phyloP scores from a whole-genome alignment of 2,329 filamentous ascomycete genomes.

The Cladosporium sp. region DNA sequence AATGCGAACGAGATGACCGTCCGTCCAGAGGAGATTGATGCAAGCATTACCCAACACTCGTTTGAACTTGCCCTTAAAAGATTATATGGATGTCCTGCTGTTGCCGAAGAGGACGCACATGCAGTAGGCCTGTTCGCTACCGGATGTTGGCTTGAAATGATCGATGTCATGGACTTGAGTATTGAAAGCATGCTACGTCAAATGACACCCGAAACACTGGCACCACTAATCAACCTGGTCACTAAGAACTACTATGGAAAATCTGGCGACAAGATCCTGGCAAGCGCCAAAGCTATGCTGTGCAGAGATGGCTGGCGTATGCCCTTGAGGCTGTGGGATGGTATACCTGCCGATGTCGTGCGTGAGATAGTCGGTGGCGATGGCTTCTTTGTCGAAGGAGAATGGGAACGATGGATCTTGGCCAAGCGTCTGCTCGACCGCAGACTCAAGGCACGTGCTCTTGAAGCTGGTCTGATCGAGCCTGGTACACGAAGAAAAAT shows the following conservation, averaged over 20 bases:
- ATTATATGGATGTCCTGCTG: slow-evolving; percentile 49
- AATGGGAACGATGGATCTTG: slow-evolving; percentile 56
- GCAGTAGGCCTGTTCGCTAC: slow-evolving; percentile 54
- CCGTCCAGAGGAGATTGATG: slow-evolving; percentile 51
- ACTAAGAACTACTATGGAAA: slow-evolving; percentile 54
- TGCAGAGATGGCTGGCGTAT: slow-evolving; percentile 56
- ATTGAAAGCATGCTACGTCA: slow-evolving; percentile 53
- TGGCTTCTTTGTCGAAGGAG: slow-evolving; percentile 55
- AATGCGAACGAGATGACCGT: slow-evolving; percentile 49
- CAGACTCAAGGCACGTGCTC: slow-evolving; percentile 43
- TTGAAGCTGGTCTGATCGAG: slow-evolving; percentile 46
- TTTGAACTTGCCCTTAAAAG: slow-evolving; percentile 54
- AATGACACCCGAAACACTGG: slow-evolving; percentile 48
- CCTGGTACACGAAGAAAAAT: slow-evolving; percentile 39
- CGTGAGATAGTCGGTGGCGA: slow-evolving; percentile 57
- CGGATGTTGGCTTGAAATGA: slow-evolving; percentile 56
- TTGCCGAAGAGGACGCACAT: slow-evolving; percentile 48
- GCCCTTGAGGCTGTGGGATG: slow-evolving; percentile 52
- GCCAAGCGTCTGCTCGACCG: slow-evolving; percentile 52
- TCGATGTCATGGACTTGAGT: slow-evolving; percentile 50
- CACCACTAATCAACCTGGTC: slow-evolving; percentile 49
- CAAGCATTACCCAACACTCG: slow-evolving; percentile 48
- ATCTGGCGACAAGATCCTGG: slow-evolving; percentile 51
- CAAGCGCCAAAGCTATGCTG: slow-evolving; percentile 56
- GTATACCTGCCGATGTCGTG: slow-evolving; percentile 54